phyloP scores from a whole-genome alignment of 371 early-diverging fungal species.

The Nematocida sp. region DNA sequence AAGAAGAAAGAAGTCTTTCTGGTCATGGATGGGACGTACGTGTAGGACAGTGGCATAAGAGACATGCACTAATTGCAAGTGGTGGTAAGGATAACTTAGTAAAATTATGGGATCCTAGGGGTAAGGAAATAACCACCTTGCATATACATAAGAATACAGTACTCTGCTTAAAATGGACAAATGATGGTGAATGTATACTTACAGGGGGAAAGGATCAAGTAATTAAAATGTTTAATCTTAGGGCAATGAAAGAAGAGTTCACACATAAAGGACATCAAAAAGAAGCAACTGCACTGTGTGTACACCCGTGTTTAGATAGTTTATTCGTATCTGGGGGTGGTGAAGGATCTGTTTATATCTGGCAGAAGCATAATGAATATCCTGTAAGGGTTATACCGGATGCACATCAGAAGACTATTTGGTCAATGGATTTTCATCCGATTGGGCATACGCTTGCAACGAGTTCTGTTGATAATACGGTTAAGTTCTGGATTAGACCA shows the following conservation, averaged over 20 bases:
- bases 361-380: conserved; percentile 75
- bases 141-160: conserved; percentile 94
- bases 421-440: conserved; percentile 97
- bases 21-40: conserved; percentile 99
- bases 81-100: conserved; percentile 95
- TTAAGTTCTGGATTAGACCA: conserved; percentile 93
- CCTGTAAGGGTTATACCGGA: conserved; percentile 77
- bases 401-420: conserved; percentile 89
- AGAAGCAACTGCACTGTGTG: conserved; percentile 78
- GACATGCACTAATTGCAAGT: conserved; percentile 85
- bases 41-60: conserved; percentile 95
- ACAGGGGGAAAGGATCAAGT: conserved; percentile 90
- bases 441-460: conserved; percentile 90
- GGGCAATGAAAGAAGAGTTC: conserved; percentile 86
- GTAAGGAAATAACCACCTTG: conserved; percentile 82
- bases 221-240: conserved; percentile 86
- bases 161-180: conserved; percentile 83
- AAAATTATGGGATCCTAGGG: conserved; percentile 97
- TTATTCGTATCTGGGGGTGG: conserved; percentile 87
- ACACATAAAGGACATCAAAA: conserved; percentile 84
- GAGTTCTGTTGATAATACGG: conserved; percentile 91
- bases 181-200: conserved; percentile 90
- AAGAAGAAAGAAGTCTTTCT: conserved; percentile 74
- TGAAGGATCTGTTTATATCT: conserved; percentile 85
- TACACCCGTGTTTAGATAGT: conserved; percentile 67